Conservation (phyloP, 2,329 filamentous ascomycete species). For the Colletotrichum costaricense region DNA sequence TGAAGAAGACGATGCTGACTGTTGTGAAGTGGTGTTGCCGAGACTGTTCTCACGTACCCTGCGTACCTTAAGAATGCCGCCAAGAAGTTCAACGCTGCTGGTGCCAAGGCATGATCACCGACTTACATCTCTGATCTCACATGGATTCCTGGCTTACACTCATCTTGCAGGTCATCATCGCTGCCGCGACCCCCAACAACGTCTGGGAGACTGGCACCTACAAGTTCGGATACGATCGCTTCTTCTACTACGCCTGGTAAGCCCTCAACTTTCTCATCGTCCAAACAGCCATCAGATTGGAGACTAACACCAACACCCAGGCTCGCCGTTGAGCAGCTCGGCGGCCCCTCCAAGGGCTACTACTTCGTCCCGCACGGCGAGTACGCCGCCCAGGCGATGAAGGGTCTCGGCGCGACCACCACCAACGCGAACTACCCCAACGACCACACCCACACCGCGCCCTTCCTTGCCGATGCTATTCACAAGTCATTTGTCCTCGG, state of each 20-base stretch:
- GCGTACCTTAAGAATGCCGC: conserved; percentile 70
- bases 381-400: conserved; percentile 65
- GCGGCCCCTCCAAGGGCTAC: conserved; percentile 52
- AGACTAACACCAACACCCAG: conserved; percentile 17
- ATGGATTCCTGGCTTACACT: not conserved
- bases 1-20: conserved; percentile 20
- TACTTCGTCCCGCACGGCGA: conserved; percentile 71
- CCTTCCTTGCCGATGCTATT: conserved; percentile 65
- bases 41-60: conserved; percentile 71
- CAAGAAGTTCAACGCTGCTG: conserved; percentile 63
- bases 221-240: conserved; percentile 59
- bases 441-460: conserved; percentile 73
- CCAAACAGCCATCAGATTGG: no score
- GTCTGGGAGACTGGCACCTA: conserved; percentile 69
- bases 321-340: conserved; percentile 50
- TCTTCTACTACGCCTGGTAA: conserved; percentile 65
- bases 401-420: conserved; percentile 57
- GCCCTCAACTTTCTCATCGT: conserved; percentile 35
- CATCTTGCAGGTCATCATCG: conserved; percentile 58
- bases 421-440: conserved; percentile 67
- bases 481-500: conserved; percentile 69
- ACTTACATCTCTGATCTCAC: not conserved
- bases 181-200: conserved; percentile 67
- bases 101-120: conserved; percentile 57
- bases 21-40: conserved; percentile 49